These are phyloP conservation scores for Dipteronia dyeriana DNA, from an alignment of 345 rosid species.

Conservation along the genomic window DNA sequence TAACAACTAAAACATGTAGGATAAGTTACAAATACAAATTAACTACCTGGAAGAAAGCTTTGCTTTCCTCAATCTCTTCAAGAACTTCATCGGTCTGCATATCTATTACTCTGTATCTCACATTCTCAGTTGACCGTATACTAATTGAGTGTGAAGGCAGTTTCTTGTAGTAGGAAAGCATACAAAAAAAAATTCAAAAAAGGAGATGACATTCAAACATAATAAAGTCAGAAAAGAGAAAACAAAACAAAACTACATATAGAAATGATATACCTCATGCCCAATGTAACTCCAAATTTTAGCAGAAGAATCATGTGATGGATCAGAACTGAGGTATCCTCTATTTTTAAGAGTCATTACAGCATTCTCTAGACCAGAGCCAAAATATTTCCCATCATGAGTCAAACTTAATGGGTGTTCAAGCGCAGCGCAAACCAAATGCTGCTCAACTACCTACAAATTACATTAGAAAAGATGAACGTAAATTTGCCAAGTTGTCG, in stretches of 20 bases:
- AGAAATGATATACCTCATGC: slow-evolving; percentile 55
- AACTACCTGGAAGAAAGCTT: slow-evolving; percentile 89
- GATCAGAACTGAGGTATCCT: slow-evolving; percentile 59
- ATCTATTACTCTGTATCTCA: slow-evolving; percentile 64
- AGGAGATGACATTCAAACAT: slow-evolving; percentile 1
- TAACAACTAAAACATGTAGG: not conserved
- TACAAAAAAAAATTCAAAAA: slow-evolving; percentile 3
- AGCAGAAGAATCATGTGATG: slow-evolving; percentile 55
- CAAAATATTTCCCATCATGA: slow-evolving; percentile 75
- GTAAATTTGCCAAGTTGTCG: slow-evolving; percentile 16
- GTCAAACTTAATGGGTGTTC: slow-evolving; percentile 79
- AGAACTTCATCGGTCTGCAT: slow-evolving; percentile 49
- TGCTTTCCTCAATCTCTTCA: slow-evolving; percentile 96
- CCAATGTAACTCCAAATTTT: slow-evolving; percentile 83
- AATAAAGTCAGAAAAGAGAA: not conserved
- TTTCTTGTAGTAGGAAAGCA: slow-evolving; percentile 47
- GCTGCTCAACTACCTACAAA: slow-evolving; percentile 87
- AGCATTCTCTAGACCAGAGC: slow-evolving; percentile 54
- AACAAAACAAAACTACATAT: slow-evolving; percentile 12
- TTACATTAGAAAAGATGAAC: slow-evolving; percentile 21
- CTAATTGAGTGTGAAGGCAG: slow-evolving; percentile 64
- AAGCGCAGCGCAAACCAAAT: slow-evolving; percentile 80
- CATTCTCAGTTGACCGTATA: slow-evolving; percentile 87
- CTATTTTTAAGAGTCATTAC: slow-evolving; percentile 53
- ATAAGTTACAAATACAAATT: slow-evolving; percentile 11